Conservation (phyloP, 2,329 filamentous ascomycete species). For the Ophiocordyceps camponoti-saundersi region DNA sequence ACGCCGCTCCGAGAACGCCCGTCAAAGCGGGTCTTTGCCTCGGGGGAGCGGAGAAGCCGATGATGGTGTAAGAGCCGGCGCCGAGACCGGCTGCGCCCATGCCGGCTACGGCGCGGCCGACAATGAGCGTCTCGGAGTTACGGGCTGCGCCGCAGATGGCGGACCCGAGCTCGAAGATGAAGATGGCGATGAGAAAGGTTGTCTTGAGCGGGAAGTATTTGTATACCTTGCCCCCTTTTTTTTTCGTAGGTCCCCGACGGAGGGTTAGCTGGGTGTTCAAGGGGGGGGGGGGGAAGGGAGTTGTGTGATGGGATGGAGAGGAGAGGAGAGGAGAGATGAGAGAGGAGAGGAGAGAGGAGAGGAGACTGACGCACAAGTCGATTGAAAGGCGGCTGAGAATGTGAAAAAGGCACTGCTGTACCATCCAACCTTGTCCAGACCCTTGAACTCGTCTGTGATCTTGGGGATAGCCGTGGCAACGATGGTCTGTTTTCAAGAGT, state of each 20-base stretch:
- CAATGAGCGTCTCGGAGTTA: neutral
- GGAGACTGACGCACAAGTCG: neutral
- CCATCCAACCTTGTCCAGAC: neutral
- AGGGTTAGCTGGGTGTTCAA: too few relatives aligned
- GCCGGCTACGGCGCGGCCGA: neutral
- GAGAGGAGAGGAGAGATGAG: neutral
- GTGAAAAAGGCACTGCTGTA: neutral
- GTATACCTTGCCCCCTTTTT: neutral
- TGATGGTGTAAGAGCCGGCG: neutral
- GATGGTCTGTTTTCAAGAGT: neutral
- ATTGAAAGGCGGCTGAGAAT: neutral
- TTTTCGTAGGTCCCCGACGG: constrained; percentile 3
- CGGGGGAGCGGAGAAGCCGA: neutral
- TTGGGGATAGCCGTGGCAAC: neutral
- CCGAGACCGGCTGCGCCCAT: neutral
- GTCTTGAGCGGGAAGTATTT: neutral
- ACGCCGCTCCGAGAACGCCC: neutral
- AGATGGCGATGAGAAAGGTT: neutral
- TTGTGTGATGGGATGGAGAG: too few relatives aligned
- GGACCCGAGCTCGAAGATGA: neutral
- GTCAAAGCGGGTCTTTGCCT: neutral
- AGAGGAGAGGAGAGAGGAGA: too few relatives aligned
- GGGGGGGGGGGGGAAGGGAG: too few relatives aligned
- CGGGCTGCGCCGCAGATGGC: neutral
- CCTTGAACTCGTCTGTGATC: neutral